Evolutionary conservation across 2,329 filamentous ascomycete genomes (phyloP), one percentile per base, ranked within the genome.

Genomic region (Fusarium tricinctum): DNA sequence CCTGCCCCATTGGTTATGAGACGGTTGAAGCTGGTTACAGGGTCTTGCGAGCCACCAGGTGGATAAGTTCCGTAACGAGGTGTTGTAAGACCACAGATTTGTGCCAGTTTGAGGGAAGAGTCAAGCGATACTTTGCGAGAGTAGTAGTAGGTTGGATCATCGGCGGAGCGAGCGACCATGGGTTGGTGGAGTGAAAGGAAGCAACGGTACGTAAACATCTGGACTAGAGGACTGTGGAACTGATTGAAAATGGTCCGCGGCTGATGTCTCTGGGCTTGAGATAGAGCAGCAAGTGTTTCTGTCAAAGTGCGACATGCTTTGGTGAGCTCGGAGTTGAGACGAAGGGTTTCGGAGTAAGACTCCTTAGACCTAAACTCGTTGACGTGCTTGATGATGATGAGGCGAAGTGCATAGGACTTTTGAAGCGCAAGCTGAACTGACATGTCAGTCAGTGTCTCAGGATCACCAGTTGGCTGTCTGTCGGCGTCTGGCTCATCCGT

Each of bases 131-230:
- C 81, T 60, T 86, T 85, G 20, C 84, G 81, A 0, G 84, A 86
- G 73, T 85, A 87, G 73, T 85, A 85, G 63, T 82, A 86, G 2
- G 79, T 78, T 1, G 84, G 82, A 39, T 86, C 79, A 2, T 79
- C 75, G 14, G 81, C 77, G 0, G 84, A 82, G 15, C 79, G 77
- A 8, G 75, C 73, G 26, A 85, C 78, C 75, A 83, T 82, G 0
- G 82, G 82, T 38, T 85, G 83, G 64, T 90, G 87, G 0, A 90
- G 81, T 1, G 83, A 81, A 14, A 89, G 78, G 68, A 85, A 83
- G 64, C 80, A 83, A 22, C 82, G 82, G 53, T 84, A 82, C 4
- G 82, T 74, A 55, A 81, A 73, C 50, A 83, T 75, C 58, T 85
- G 82, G 1, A 78, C 77, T 8, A 83, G 62, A 2, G 79, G 78